Conservation (phyloP, 768 basidiomycete genomes). For the Podaxis carcinomalis region DNA sequence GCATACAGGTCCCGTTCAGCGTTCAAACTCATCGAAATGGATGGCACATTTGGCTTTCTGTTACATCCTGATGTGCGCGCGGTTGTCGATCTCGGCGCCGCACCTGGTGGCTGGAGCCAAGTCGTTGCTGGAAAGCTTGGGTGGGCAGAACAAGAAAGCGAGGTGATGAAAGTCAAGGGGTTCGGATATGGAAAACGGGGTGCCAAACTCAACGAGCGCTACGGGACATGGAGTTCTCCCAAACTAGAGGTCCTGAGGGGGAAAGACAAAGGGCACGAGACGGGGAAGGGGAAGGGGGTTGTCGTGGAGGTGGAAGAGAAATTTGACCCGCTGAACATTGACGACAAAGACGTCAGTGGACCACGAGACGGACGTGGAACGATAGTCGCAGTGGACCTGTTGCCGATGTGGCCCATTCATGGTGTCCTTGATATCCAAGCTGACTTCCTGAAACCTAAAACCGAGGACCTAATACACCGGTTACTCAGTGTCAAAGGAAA, state of each 20-base stretch:
- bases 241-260: background rate
- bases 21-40: constrained; percentile 86
- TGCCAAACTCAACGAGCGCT: background rate
- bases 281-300: background rate
- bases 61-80: constrained; percentile 45
- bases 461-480: constrained; percentile 40
- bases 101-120: constrained; percentile 94
- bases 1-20: constrained; percentile 83
- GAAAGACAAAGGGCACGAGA: background rate
- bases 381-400: constrained; percentile 79
- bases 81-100: constrained; percentile 87
- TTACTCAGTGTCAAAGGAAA: constrained; percentile 24
- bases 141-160: constrained; percentile 25
- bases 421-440: constrained; percentile 73
- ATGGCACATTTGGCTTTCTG: constrained; percentile 54
- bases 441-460: constrained; percentile 65
- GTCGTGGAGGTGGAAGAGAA: background rate
- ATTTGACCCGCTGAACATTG: constrained; percentile 42
- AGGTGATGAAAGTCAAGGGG: constrained; percentile 13
- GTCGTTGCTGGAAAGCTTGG: constrained; percentile 67
- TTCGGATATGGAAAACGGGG: background rate
- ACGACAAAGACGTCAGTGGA: constrained; percentile 17
- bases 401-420: constrained; percentile 65
- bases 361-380: constrained; percentile 30
- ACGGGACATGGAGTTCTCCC: constrained; percentile 9